Percentiles rank a stretch among this genome's conserved stretches.
These are phyloP conservation scores for Saccharomyces pastorianus DNA, from an alignment of 1,139 yeast genomes.

Conservation along the genomic window DNA sequence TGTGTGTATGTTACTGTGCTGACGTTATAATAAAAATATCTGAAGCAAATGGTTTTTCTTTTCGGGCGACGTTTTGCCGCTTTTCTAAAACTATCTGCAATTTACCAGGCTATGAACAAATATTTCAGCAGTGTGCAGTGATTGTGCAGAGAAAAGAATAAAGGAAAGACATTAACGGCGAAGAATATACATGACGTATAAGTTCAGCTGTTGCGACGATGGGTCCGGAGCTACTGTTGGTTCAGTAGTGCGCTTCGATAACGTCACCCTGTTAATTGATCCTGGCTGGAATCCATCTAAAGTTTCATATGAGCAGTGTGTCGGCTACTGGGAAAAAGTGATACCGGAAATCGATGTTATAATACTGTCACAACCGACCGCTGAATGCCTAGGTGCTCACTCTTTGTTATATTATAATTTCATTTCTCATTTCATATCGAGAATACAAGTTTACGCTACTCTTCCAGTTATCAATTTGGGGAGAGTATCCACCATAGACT, in stretches of 20 bases:
- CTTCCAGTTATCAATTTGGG: constrained; percentile 85
- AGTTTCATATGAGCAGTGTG: constrained; percentile 18
- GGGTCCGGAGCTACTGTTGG: constrained; percentile 29
- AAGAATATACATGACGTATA: constrained; percentile 23
- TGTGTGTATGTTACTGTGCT: no score
- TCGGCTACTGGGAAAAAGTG: constrained; percentile 37
- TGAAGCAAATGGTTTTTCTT: neutral
- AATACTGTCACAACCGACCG: constrained; percentile 77
- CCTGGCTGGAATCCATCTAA: constrained; percentile 63
- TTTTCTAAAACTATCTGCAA: neutral
- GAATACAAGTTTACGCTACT: constrained; percentile 77
- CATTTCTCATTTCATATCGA: constrained; percentile 48
- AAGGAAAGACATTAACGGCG: neutral
- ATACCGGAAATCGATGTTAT: constrained; percentile 55
- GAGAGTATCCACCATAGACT: constrained; percentile 73
- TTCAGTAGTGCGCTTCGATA: constrained; percentile 34
- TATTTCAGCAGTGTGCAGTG: neutral
- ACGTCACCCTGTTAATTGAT: constrained; percentile 52
- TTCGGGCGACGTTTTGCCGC: neutral
- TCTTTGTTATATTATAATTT: constrained; percentile 55
- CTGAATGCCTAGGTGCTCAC: constrained; percentile 75
- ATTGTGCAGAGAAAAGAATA: neutral
- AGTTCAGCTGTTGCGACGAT: constrained; percentile 25
- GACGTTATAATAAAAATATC: neutral
- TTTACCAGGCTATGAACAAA: neutral